phyloP scores from a whole-genome alignment of 192 early-diverging fungal genomes.

The Spizellomyces punctatus region DNA sequence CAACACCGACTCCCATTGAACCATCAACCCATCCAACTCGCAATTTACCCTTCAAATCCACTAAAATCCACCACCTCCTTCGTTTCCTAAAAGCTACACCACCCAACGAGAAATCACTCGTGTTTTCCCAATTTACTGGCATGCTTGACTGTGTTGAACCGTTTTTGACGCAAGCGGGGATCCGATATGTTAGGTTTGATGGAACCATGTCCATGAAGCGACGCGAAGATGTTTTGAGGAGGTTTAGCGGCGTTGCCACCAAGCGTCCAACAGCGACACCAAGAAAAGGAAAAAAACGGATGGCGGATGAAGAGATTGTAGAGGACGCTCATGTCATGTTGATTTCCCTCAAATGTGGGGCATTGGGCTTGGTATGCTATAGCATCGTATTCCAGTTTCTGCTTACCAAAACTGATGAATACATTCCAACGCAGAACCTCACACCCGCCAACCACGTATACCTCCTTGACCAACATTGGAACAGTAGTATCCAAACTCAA shows the following conservation, averaged over 20 bases:
- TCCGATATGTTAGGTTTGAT: slow-evolving; percentile 29
- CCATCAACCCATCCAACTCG: too few species aligned
- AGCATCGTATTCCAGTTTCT: too few species aligned
- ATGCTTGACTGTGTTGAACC: slow-evolving; percentile 69
- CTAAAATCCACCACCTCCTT: too few species aligned
- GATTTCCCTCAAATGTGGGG: slow-evolving; percentile 1
- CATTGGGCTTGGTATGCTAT: neutral
- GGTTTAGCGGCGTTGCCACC: neutral
- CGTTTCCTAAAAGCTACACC: too few species aligned
- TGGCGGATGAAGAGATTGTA: neutral
- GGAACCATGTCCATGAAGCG: neutral
- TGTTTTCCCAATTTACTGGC: slow-evolving; percentile 81
- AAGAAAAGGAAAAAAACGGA: neutral
- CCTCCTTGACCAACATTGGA: neutral
- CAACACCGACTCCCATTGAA: too few species aligned
- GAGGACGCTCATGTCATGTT: neutral
- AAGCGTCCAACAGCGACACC: neutral
- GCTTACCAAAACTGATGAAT: too few species aligned
- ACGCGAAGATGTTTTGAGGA: neutral
- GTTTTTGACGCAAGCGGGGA: slow-evolving; percentile 48
- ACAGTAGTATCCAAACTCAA: slow-evolving; percentile 75
- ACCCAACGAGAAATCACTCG: slow-evolving; percentile 59
- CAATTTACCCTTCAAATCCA: too few species aligned
- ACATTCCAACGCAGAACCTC: neutral
- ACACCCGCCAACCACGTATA: slow-evolving; percentile 2